Evolutionary conservation across 1,284 basidiomycete genomes (phyloP), one percentile per base, ranked within the genome.

Genomic region (Inonotus hispidus): DNA sequence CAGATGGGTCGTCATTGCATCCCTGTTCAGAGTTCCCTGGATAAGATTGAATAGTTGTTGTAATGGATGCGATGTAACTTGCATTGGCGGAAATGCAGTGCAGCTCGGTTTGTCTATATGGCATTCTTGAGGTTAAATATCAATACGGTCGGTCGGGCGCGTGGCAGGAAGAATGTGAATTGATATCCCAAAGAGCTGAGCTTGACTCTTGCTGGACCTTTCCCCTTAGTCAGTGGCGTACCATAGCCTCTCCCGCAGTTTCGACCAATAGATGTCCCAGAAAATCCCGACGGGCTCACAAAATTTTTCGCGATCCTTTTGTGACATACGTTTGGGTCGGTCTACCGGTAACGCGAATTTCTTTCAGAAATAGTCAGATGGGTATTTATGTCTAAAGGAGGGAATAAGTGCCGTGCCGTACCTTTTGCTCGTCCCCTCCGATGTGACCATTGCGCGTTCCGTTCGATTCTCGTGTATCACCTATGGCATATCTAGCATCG

Each of bases 21-120:
- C 54, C 6, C 41, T 29, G n/a, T 19, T 53, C 32, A 16, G 13
- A 11, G 43, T 37, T 59, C 52, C 63, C 63, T 63, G 21, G 60
- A 45, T 13, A 55, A 45, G 14, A 64, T 56, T 19, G 57, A 63
- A 14, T 21, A n/a, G 43, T 64, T 56, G 3, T 7, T 29, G 61
- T 56, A 10, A 49, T 56, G 25, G 61, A 64, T 7, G 32, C 57
- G n/a, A 64, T 52, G 2, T 6, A 21, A 19, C 21, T 55, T 41
- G 61, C 52, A 55, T 64, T 61, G 13, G 50, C 50, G 1, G 61
- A 47, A 45, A 32, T 32, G n/a, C n/a, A n/a, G n/a, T n/a, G n/a
- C n/a, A n/a, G n/a, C n/a, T n/a, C n/a, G n/a, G n/a, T n/a, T n/a
- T n/a, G n/a, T n/a, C n/a, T n/a, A n/a, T n/a, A n/a, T n/a, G n/a